These are phyloP conservation scores for Pseudogymnoascus sp. DNA, from an alignment of 2,329 filamentous ascomycete species.

Conservation along the genomic window DNA sequence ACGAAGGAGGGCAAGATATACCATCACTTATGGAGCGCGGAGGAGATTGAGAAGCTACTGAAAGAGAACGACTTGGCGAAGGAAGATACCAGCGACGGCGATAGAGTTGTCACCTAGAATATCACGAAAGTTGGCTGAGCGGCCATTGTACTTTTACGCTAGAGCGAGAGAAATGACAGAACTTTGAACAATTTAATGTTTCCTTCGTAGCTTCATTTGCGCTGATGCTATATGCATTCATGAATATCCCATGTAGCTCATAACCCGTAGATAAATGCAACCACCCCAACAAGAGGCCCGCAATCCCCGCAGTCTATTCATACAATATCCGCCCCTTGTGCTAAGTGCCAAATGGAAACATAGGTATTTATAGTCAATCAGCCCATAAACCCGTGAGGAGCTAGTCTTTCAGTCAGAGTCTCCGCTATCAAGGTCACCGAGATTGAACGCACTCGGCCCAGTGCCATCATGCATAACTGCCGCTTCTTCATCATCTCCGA, in stretches of 20 bases:
- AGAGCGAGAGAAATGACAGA: constrained; percentile 9
- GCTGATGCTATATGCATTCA: not conserved
- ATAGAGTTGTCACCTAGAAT: constrained; percentile 5
- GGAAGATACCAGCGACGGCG: constrained; percentile 44
- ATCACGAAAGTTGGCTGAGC: not conserved
- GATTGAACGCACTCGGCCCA: constrained; percentile 6
- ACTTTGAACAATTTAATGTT: not conserved
- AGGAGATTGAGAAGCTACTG: constrained; percentile 88
- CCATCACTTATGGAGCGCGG: constrained; percentile 92
- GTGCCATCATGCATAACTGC: constrained; percentile 1
- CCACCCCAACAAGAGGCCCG: not conserved
- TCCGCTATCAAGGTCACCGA: not conserved
- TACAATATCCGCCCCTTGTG: not conserved
- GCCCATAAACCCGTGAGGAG: not conserved
- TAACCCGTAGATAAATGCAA: not conserved
- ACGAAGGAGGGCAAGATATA: constrained; percentile 95
- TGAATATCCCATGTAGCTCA: not conserved
- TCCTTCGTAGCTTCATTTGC: not conserved
- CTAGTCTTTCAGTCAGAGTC: not conserved
- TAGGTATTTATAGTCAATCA: not conserved
- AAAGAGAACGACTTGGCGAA: constrained; percentile 95
- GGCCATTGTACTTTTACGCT: constrained; percentile 7
- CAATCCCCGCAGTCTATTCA: not conserved
- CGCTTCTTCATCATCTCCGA: constrained; percentile 13
- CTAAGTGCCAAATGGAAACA: not conserved